A percentile compares a stretch with the other conserved stretches of the same genome.
These are phyloP conservation scores for Termitomyces sp. DNA, from an alignment of 768 basidiomycete genomes.

Conservation along the genomic window DNA sequence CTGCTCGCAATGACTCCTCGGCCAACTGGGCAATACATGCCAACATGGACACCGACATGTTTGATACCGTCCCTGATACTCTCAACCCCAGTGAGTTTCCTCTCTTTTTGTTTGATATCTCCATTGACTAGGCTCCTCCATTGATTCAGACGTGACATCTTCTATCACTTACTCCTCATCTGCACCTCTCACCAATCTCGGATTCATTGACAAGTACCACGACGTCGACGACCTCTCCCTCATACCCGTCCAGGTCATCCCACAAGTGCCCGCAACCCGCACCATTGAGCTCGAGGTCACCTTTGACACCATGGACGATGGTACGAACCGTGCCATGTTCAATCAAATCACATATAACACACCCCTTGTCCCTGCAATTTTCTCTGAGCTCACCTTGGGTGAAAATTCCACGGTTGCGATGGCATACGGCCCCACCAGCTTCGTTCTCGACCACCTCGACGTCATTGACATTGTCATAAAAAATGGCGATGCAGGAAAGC, in stretches of 20 bases:
- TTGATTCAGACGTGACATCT: constrained; percentile 67
- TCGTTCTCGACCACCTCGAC: constrained; percentile 70
- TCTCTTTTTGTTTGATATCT: neutral
- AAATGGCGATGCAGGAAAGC: constrained; percentile 70
- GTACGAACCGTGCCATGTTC: constrained; percentile 81
- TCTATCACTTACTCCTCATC: constrained; percentile 71
- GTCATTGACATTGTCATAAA: constrained; percentile 76
- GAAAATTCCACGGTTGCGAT: constrained; percentile 56
- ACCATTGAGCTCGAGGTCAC: constrained; percentile 67
- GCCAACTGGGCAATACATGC: constrained; percentile 89
- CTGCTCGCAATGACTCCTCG: constrained; percentile 81
- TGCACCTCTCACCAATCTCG: constrained; percentile 49
- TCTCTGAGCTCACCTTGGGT: constrained; percentile 78
- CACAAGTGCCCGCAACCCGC: constrained; percentile 49
- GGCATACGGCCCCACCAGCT: constrained; percentile 81
- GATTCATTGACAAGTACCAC: constrained; percentile 52
- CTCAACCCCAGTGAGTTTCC: constrained; percentile 67
- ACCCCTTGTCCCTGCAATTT: constrained; percentile 71
- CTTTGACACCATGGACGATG: constrained; percentile 86
- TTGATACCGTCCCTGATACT: constrained; percentile 71
- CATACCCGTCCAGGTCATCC: constrained; percentile 54
- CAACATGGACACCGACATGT: constrained; percentile 90
- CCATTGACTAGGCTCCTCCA: neutral
- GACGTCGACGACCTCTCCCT: constrained; percentile 67
- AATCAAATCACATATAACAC: constrained; percentile 66